A percentile compares a stretch with the other conserved stretches of the same genome.
Evolutionary conservation across 768 basidiomycete genomes (phyloP).

Genomic region (Tephrocybe sp.): DNA sequence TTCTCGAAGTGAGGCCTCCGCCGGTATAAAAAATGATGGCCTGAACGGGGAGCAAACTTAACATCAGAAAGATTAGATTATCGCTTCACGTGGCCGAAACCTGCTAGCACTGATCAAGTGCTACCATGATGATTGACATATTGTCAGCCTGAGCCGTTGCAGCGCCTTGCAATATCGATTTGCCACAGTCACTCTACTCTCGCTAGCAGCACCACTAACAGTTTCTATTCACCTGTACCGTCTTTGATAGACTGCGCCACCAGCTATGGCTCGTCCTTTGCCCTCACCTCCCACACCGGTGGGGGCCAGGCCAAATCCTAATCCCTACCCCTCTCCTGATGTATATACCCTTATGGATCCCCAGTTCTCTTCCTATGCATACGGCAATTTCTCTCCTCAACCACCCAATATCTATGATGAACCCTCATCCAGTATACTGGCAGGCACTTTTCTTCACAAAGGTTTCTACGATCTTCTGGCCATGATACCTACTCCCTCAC

Average conservation of each 20-base stretch:
- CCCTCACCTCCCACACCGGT: conserved; percentile 28
- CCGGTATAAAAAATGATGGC: conserved; percentile 1
- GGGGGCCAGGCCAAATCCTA: conserved; percentile 28
- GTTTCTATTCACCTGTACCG: background rate
- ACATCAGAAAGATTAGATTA: conserved; percentile 18
- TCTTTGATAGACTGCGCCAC: background rate
- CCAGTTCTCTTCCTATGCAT: conserved; percentile 41
- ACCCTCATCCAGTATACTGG: conserved; percentile 51
- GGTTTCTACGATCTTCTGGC: conserved; percentile 89
- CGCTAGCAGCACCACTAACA: background rate
- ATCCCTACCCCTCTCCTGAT: conserved; percentile 26
- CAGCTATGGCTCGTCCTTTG: conserved; percentile 20
- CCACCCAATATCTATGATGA: conserved; percentile 41
- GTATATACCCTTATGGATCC: conserved; percentile 31
- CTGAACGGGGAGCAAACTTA: background rate
- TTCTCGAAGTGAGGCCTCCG: background rate
- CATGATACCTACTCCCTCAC: conserved; percentile 71
- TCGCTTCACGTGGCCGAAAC: conserved; percentile 12
- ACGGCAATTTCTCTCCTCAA: conserved; percentile 38
- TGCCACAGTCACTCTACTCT: background rate
- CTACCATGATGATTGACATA: background rate
- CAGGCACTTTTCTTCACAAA: conserved; percentile 78
- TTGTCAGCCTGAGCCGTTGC: background rate
- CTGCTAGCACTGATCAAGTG: conserved; percentile 13
- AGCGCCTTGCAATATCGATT: background rate